Evolutionary conservation across 345 rosid species (phyloP).

Genomic region (Brassica incana): DNA sequence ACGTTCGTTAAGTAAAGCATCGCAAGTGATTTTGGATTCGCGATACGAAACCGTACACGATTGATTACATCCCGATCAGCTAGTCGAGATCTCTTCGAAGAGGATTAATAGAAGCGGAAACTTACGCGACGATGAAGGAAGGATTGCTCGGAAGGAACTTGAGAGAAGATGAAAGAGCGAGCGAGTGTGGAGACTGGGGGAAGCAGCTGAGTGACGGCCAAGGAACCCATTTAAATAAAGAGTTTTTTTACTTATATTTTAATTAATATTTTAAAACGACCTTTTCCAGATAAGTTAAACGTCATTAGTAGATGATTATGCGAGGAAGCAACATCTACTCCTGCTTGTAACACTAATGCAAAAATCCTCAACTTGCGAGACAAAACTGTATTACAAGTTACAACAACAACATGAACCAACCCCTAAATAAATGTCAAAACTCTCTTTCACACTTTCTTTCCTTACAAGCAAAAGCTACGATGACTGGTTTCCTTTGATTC

Average conservation of each 20-base stretch:
- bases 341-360: neutral
- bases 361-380: slow-evolving; percentile 12
- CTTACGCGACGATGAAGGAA: neutral
- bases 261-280: neutral
- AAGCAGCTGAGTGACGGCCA: neutral
- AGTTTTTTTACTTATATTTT: neutral
- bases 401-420: slow-evolving; percentile 34
- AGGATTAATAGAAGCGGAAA: neutral
- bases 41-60: neutral
- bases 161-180: neutral
- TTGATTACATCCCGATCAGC: neutral
- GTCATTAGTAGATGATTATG: neutral
- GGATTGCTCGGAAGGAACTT: neutral
- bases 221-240: neutral
- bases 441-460: neutral
- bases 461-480: neutral
- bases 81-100: too few species aligned
- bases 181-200: neutral
- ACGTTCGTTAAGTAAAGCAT: neutral
- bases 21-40: neutral
- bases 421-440: neutral
- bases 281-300: neutral
- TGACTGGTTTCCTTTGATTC: slow-evolving; percentile 25
- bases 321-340: neutral
- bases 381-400: slow-evolving; percentile 29